Conservation (phyloP, 257 asterid species). For the Solanum lycopersicoides region DNA sequence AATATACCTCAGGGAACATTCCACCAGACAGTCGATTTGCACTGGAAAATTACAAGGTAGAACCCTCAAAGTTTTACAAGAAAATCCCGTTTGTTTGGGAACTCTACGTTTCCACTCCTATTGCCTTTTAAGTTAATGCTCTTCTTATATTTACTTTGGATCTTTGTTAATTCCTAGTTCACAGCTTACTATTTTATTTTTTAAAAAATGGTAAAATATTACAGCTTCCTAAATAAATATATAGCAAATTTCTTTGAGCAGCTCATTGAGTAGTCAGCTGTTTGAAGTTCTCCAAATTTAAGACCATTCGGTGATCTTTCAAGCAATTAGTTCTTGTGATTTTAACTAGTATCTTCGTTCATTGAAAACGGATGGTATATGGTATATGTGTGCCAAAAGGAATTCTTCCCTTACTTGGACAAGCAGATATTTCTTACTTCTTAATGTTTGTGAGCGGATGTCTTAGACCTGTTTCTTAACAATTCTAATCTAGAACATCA, state of each 20-base stretch:
- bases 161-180: neutral
- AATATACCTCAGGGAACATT: conserved; percentile 50
- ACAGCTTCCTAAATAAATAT: neutral
- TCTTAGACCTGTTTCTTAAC: neutral
- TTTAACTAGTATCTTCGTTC: neutral
- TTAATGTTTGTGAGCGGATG: neutral
- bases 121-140: neutral
- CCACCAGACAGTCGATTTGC: conserved; percentile 90
- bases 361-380: neutral
- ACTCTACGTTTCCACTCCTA: neutral
- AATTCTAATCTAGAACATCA: neutral
- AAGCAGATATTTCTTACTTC: neutral
- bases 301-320: neutral
- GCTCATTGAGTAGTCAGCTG: neutral
- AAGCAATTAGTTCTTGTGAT: neutral
- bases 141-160: neutral
- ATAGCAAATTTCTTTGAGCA: neutral
- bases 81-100: neutral
- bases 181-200: neutral
- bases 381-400: neutral
- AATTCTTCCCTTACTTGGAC: neutral
- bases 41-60: conserved; percentile 92
- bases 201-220: neutral
- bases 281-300: neutral
- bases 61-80: neutral